phyloP scores from a whole-genome alignment of 768 basidiomycete genomes.

The Phylloporus rhodoxanthus region DNA sequence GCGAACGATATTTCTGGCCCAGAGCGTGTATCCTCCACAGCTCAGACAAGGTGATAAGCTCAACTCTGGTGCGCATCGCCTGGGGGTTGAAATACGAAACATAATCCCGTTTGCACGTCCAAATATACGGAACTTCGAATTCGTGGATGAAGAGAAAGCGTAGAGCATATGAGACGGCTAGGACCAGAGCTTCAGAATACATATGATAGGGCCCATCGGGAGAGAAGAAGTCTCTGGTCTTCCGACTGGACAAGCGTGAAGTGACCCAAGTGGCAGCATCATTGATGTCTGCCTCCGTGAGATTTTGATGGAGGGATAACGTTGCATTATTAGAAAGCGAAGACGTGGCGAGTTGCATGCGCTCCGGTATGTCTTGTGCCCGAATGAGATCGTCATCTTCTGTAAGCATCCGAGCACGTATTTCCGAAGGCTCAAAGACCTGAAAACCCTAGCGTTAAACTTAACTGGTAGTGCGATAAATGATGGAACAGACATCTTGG shows the following conservation, averaged over 20 bases:
- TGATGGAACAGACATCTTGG: constrained; percentile 56
- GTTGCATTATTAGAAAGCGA: constrained; percentile 67
- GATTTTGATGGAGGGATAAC: constrained; percentile 53
- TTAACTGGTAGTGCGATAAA: constrained; percentile 1
- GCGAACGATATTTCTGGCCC: constrained; percentile 84
- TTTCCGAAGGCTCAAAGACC: constrained; percentile 98
- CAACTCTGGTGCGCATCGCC: constrained; percentile 55
- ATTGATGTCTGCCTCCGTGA: constrained; percentile 67
- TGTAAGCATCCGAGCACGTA: constrained; percentile 79
- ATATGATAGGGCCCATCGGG: constrained; percentile 53
- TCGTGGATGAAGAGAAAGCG: constrained; percentile 80
- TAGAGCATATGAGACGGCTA: constrained; percentile 74
- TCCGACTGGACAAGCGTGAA: constrained; percentile 63
- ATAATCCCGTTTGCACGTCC: constrained; percentile 88
- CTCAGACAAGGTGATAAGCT: constrained; percentile 72
- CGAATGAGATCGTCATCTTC: constrained; percentile 93
- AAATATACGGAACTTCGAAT: constrained; percentile 93
- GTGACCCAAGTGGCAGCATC: constrained; percentile 88
- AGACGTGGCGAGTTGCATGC: constrained; percentile 87
- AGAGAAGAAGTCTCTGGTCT: constrained; percentile 69
- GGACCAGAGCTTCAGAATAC: constrained; percentile 62
- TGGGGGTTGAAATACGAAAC: constrained; percentile 74
- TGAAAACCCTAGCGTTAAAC: constrained; percentile 29
- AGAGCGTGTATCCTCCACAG: constrained; percentile 89
- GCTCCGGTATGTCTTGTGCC: constrained; percentile 85